These are phyloP conservation scores for Erodium moschatum DNA, from an alignment of 441 rosid species.

Conservation along the genomic window DNA sequence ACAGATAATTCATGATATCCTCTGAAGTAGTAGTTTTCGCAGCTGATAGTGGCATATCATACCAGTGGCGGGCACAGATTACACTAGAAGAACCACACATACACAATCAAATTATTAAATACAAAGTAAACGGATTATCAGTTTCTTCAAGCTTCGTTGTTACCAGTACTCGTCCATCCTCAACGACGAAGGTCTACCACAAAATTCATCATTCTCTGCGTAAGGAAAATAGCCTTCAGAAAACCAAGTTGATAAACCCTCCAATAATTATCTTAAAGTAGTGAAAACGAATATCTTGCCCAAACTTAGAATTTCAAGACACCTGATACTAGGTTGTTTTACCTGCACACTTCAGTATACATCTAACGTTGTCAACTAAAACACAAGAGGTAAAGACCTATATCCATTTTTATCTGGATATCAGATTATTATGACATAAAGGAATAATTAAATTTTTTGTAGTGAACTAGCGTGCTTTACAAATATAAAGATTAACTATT, in stretches of 20 bases:
- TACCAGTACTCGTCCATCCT: not conserved
- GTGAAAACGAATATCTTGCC: too few species aligned
- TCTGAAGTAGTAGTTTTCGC: too few species aligned
- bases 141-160: not conserved
- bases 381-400: not conserved
- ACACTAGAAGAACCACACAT: not conserved
- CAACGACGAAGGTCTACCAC: not conserved
- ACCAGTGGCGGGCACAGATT: not conserved
- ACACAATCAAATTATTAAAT: not conserved
- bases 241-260: not conserved
- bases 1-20: not conserved
- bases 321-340: not conserved
- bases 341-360: not conserved
- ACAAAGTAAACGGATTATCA: not conserved
- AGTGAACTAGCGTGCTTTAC: too few species aligned
- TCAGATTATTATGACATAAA: too few species aligned
- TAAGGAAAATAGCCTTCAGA: not conserved
- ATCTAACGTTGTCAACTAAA: not conserved
- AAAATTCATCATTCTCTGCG: not conserved
- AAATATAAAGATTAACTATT: too few species aligned
- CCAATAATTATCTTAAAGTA: not conserved
- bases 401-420: not conserved
- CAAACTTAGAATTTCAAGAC: not conserved
- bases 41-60: not conserved
- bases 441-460: too few species aligned